Evolutionary conservation across 176 grass and related monocot species (phyloP).

Genomic region (Triticum turgidum): DNA sequence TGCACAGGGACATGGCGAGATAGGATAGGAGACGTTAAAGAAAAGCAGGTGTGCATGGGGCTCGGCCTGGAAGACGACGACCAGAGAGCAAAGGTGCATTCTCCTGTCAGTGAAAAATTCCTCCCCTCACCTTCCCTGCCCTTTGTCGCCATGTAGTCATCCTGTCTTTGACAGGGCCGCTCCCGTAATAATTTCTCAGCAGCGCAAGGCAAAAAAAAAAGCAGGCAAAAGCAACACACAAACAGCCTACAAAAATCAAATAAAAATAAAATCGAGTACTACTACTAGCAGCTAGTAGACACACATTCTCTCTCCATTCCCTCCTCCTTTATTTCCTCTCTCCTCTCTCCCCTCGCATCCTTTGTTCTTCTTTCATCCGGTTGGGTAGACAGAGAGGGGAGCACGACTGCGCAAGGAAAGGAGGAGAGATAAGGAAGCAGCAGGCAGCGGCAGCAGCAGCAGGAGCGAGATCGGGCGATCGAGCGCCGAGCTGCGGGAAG

Average conservation of each 20-base stretch:
- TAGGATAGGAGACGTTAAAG: not conserved
- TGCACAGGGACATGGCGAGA: not conserved
- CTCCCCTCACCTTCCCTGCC: not conserved
- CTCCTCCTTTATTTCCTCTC: not conserved
- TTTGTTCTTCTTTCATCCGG: conserved; percentile 16
- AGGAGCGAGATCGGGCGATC: not conserved
- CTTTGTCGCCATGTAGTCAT: conserved; percentile 49
- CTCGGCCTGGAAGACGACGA: conserved; percentile 28
- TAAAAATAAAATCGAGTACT: not conserved
- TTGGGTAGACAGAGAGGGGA: conserved; percentile 44
- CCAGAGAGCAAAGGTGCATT: conserved; percentile 34
- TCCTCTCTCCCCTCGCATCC: conserved; percentile 18
- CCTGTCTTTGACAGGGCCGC: conserved; percentile 41
- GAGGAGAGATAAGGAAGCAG: not conserved
- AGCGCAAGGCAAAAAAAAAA: conserved; percentile 34
- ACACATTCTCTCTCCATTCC: conserved; percentile 26
- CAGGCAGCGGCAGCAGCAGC: not conserved
- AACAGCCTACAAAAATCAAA: conserved; percentile 10
- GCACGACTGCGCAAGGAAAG: conserved; percentile 9
- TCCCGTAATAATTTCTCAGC: conserved; percentile 33
- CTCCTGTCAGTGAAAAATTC: conserved; percentile 61
- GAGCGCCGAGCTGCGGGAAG: conserved; percentile 38
- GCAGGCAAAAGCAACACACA: conserved; percentile 12
- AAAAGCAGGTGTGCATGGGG: conserved; percentile 11
- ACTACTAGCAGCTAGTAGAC: not conserved